Evolutionary conservation across 805 yeast species (phyloP).

Genomic region (Nakazawaea ambrosiae): DNA sequence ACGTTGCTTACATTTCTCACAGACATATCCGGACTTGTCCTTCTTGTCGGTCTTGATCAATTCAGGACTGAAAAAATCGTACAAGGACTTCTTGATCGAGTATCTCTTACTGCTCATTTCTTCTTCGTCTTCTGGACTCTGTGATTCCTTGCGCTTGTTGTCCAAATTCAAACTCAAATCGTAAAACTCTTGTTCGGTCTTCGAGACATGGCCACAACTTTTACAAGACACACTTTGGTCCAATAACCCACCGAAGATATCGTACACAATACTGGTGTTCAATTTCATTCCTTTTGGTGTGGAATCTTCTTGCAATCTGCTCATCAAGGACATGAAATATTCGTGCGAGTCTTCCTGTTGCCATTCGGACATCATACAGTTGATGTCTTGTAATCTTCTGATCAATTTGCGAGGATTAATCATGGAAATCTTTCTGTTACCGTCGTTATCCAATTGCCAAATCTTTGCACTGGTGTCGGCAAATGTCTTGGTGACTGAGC

Average conservation of each 20-base stretch:
- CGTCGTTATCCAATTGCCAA: slow-evolving; percentile 51
- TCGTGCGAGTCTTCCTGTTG: slow-evolving; percentile 98
- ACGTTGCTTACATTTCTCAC: slow-evolving; percentile 76
- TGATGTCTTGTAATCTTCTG: slow-evolving; percentile 69
- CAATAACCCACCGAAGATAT: slow-evolving; percentile 88
- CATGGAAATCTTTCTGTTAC: slow-evolving; percentile 32
- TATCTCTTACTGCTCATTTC: slow-evolving; percentile 28
- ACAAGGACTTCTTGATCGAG: slow-evolving; percentile 67
- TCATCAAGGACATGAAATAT: slow-evolving; percentile 86
- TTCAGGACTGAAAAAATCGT: slow-evolving; percentile 81
- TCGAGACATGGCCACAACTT: slow-evolving; percentile 73
- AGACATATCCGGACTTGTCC: slow-evolving; percentile 73
- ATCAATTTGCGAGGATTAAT: slow-evolving; percentile 75
- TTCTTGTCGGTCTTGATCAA: slow-evolving; percentile 58
- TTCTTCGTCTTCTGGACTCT: slow-evolving; percentile 2
- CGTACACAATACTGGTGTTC: slow-evolving; percentile 76
- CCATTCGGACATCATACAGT: slow-evolving; percentile 96
- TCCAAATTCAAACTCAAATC: slow-evolving; percentile 81
- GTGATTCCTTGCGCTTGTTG: slow-evolving; percentile 33
- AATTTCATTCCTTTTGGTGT: slow-evolving; percentile 87
- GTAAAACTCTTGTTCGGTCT: slow-evolving; percentile 88
- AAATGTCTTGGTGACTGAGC: slow-evolving; percentile 57
- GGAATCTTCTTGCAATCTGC: slow-evolving; percentile 84
- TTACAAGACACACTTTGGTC: slow-evolving; percentile 82
- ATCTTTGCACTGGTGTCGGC: slow-evolving; percentile 64